A percentile compares a stretch with the other conserved stretches of the same genome.
These are phyloP conservation scores for Colletotrichum sp. DNA, from an alignment of 2,329 filamentous ascomycete species.

Conservation along the genomic window DNA sequence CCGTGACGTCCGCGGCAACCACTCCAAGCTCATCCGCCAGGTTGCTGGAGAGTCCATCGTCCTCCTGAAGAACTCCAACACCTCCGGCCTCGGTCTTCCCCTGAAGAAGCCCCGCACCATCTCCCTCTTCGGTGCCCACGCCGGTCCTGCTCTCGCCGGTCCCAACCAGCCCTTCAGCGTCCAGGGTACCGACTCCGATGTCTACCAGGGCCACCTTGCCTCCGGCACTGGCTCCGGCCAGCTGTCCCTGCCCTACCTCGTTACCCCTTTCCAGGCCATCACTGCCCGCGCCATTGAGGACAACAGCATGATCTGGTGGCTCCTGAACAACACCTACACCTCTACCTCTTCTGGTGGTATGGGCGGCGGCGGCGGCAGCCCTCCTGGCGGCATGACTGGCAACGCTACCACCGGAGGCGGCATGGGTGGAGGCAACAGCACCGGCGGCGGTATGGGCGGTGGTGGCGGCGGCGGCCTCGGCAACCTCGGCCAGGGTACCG, in stretches of 20 bases:
- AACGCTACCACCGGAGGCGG: neutral
- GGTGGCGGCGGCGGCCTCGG: neutral
- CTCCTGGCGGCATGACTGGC: neutral
- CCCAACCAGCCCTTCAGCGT: constrained; percentile 8
- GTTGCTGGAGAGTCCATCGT: constrained; percentile 65
- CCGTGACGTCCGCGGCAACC: constrained; percentile 13
- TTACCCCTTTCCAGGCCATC: constrained; percentile 16
- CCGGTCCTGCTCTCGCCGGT: neutral
- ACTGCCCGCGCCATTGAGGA: constrained; percentile 38
- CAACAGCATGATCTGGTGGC: constrained; percentile 44
- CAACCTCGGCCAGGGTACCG: neutral
- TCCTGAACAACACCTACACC: constrained; percentile 15
- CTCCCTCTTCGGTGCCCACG: constrained; percentile 7
- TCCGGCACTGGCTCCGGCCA: constrained; percentile 11
- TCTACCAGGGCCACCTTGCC: constrained; percentile 8
- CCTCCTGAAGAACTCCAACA: constrained; percentile 73
- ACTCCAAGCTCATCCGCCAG: constrained; percentile 10
- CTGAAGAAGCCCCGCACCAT: constrained; percentile 47
- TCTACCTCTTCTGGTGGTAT: constrained; percentile 4
- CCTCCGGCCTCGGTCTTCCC: constrained; percentile 55
- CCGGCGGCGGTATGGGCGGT: constrained; percentile 4
- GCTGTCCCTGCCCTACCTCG: constrained; percentile 3
- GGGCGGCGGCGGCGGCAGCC: neutral
- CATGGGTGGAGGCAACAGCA: neutral
- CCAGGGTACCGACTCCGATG: constrained; percentile 2